Base-by-base conservation (phyloP, 1,139 yeast genomes). In the Magnusiomyces tetraspermus region DNA sequence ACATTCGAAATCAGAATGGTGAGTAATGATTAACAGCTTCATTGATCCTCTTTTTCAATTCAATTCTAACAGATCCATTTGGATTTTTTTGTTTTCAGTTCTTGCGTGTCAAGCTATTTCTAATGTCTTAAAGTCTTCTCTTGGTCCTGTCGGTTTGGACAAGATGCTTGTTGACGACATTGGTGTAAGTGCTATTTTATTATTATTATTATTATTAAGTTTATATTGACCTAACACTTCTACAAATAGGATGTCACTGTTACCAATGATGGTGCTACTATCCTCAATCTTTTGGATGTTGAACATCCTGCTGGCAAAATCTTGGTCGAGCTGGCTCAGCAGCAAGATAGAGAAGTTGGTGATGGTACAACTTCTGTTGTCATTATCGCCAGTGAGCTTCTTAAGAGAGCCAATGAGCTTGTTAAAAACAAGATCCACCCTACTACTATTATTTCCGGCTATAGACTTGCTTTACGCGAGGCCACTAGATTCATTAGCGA, bases 301-400 rank as follows among this genome's bases (percentile, higher is more conserved):
- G 97, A 94, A 71, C 99, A 94, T 68, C 99, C 99, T 37, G 98
- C 98, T 0, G 98, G 98, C 23, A 89, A 88, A 72, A 92, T 94
- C 61, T 76, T 94, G 58, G 98, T 94, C 49, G 98, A 94, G 67
- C 78, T 94, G 66, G 99, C 98, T 2, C 97, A 92, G 69, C 98
- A 94, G 69, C 99, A 94, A 73, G 99, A 94, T 69, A 81, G 96
- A 65, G 98, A 94, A 71, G 96, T 94, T 55, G 99, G 99, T 55
- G 99, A 94, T 67, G 99, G 99, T 62, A 71, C 76, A n/a, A 72
- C 76, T 1, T 85, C 95, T n/a, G 97, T 92, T 49, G 97, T 92
- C 48, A 88, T 92, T 58, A 84, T 92, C 67, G 97, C 98, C 33
- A 79, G 95, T 48, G 99, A 94, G 71, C 75, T 94, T 56, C 76